phyloP scores from a whole-genome alignment of 345 rosid species.

The Syzygium aqueum region DNA sequence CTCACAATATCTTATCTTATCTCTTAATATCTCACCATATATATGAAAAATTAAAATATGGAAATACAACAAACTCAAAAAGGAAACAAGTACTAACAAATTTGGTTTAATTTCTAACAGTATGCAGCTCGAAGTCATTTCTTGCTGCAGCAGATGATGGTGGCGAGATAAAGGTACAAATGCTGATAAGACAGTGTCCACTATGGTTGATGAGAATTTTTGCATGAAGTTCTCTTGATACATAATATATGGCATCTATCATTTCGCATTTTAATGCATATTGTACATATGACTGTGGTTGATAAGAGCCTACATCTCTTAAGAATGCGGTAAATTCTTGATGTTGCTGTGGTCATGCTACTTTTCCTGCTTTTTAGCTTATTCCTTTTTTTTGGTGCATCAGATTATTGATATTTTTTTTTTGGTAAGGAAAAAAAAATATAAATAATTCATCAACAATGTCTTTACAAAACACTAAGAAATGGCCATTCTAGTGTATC shows the following conservation, averaged over 20 bases:
- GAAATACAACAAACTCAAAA: too few relatives aligned
- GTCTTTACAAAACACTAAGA: constrained; percentile 77
- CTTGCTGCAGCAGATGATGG: constrained; percentile 85
- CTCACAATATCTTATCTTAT: too few relatives aligned
- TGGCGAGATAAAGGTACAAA: constrained; percentile 70
- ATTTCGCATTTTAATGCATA: not conserved
- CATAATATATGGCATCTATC: not conserved
- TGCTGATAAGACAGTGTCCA: not conserved
- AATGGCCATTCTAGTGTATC: constrained; percentile 88
- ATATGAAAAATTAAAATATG: too few relatives aligned
- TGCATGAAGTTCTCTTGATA: not conserved
- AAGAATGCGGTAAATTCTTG: constrained; percentile 4
- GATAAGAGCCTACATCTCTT: not conserved
- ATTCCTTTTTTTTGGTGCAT: not conserved
- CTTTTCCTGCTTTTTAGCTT: not conserved
- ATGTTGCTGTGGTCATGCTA: constrained; percentile 70
- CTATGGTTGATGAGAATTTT: not conserved
- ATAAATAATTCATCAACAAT: constrained; percentile 46
- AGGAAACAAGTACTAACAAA: too few relatives aligned
- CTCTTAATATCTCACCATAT: too few relatives aligned
- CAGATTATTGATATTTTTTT: constrained; percentile 89
- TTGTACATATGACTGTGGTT: not conserved
- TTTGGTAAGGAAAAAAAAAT: too few relatives aligned
- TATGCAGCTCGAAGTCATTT: constrained; percentile 65
- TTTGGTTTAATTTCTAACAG: too few relatives aligned